Percentiles rank a stretch among this genome's conserved stretches.
Conservation (phyloP, 441 rosid species). For the Macaranga tanarius region DNA sequence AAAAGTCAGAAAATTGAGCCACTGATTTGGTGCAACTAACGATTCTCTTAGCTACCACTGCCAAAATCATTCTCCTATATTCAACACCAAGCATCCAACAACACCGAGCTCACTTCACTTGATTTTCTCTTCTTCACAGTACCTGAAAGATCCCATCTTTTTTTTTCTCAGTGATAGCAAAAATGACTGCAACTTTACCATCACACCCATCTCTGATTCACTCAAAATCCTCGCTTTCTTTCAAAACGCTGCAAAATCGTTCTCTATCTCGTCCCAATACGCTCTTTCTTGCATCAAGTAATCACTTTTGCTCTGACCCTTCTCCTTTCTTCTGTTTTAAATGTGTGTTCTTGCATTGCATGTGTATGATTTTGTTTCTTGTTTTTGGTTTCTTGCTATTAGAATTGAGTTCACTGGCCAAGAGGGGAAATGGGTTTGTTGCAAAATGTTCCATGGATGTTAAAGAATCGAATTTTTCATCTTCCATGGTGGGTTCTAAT, state of each 20-base stretch:
- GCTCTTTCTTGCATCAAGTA: conserved; percentile 36
- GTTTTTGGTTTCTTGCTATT: not conserved
- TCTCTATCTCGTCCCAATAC: conserved; percentile 14
- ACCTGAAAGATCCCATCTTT: no score
- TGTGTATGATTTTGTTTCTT: not conserved
- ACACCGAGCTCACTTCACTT: no score
- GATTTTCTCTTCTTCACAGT: no score
- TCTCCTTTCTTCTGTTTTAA: conserved; percentile 3
- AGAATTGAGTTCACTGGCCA: conserved; percentile 40
- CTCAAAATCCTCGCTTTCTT: conserved; percentile 29
- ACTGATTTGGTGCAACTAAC: not conserved
- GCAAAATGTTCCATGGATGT: conserved; percentile 42
- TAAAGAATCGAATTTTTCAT: conserved; percentile 33
- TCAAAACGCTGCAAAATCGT: conserved; percentile 22
- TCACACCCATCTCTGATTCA: conserved; percentile 27
- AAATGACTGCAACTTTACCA: conserved; percentile 24
- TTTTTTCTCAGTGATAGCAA: not conserved
- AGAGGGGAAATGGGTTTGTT: conserved; percentile 34
- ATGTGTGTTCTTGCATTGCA: not conserved
- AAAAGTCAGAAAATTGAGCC: not conserved
- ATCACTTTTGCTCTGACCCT: conserved; percentile 8
- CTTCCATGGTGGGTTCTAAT: conserved; percentile 24
- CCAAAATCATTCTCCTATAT: not conserved
- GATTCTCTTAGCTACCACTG: not conserved
- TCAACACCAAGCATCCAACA: not conserved